Evolutionary conservation across 2,329 filamentous ascomycete species (phyloP).

Genomic region (Rutstroemia sydowiana): DNA sequence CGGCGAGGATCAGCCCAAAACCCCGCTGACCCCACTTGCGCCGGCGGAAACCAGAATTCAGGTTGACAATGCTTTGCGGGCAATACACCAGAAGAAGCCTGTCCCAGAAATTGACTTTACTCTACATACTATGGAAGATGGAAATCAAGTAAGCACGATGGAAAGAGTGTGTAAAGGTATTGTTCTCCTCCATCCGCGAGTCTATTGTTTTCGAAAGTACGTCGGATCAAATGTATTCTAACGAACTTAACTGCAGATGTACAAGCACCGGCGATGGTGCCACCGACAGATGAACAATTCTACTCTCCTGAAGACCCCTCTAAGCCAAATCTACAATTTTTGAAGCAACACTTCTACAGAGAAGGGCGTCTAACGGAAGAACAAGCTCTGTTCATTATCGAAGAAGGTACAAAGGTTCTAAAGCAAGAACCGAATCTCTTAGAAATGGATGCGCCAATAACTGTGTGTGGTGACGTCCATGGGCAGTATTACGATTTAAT

Average conservation of each 20-base stretch:
- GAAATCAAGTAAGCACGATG: constrained; percentile 85
- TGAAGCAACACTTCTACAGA: constrained; percentile 97
- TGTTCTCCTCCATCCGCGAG: constrained; percentile 16
- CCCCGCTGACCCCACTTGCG: constrained; percentile 14
- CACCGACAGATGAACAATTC: constrained; percentile 90
- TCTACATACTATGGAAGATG: constrained; percentile 97
- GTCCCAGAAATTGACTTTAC: constrained; percentile 98
- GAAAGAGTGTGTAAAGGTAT: constrained; percentile 98
- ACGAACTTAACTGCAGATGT: constrained; percentile 59
- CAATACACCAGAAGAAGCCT: constrained; percentile 90
- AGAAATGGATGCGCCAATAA: constrained; percentile 99
- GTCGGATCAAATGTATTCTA: constrained; percentile 12
- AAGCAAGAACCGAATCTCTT: constrained; percentile 88
- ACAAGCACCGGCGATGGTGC: constrained; percentile 90
- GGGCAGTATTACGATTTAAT: constrained; percentile 99
- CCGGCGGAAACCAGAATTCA: constrained; percentile 33
- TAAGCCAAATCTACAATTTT: constrained; percentile 87
- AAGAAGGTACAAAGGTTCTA: constrained; percentile 78
- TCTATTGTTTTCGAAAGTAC: constrained; percentile 5
- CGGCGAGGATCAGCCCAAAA: constrained; percentile 21
- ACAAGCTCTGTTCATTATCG: constrained; percentile 93
- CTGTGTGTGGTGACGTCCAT: constrained; percentile 96
- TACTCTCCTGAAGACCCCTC: constrained; percentile 76
- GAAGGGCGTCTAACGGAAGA: constrained; percentile 96
- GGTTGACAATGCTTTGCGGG: constrained; percentile 85